Conservation (phyloP, 2,329 filamentous ascomycete genomes). For the Rhynchosporium secalis region DNA sequence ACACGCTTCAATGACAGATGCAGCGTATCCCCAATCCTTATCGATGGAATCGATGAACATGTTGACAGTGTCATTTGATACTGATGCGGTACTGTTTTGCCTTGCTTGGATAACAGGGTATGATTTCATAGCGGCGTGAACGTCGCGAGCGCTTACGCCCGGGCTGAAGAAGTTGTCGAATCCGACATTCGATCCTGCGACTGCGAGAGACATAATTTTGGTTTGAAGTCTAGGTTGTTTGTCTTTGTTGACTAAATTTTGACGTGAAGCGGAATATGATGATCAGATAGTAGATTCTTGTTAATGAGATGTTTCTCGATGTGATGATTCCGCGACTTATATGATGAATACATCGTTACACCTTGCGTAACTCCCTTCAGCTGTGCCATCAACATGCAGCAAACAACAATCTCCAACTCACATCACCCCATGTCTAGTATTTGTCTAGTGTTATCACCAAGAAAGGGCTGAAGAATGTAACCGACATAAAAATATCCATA, state of each 20-base stretch:
- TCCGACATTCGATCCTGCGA: constrained; percentile 6
- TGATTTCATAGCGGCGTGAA: background rate
- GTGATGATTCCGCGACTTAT: background rate
- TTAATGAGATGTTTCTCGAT: background rate
- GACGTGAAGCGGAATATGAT: background rate
- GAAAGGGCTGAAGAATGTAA: background rate
- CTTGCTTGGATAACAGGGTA: constrained; percentile 6
- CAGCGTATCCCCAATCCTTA: constrained; percentile 11
- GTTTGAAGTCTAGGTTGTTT: background rate
- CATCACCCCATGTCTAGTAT: background rate
- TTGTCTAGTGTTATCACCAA: background rate
- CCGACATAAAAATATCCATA: background rate
- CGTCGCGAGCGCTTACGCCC: constrained; percentile 7
- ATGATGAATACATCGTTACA: background rate
- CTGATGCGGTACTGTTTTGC: background rate
- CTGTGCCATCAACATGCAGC: constrained; percentile 1
- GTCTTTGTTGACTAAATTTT: too few species aligned
- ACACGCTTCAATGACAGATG: constrained; percentile 15
- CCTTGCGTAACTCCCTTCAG: background rate
- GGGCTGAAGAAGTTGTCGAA: constrained; percentile 9
- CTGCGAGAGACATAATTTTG: constrained; percentile 16
- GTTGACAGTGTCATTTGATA: constrained; percentile 10
- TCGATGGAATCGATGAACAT: constrained; percentile 18
- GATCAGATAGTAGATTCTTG: background rate
- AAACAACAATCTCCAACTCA: background rate